These are phyloP conservation scores for Centaurea solstitialis DNA, from an alignment of 129 eudicot genomes.

Conservation along the genomic window DNA sequence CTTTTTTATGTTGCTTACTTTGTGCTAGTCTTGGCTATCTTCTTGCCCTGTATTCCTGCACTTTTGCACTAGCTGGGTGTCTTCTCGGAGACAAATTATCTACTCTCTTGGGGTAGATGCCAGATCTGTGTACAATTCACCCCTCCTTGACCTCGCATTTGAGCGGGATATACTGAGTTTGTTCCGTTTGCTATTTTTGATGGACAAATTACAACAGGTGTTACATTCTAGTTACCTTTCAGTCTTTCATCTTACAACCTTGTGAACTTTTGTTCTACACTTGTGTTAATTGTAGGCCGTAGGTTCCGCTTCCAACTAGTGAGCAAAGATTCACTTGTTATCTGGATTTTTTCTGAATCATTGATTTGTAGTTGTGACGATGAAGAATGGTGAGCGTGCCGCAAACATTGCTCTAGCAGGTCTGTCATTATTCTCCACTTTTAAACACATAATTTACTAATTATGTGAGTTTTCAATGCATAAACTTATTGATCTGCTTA, in stretches of 20 bases:
- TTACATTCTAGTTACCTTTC: conserved; percentile 5
- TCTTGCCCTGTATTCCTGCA: background rate
- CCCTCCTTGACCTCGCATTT: background rate
- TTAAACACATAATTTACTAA: background rate
- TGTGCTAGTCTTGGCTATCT: background rate
- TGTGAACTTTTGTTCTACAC: conserved; percentile 3
- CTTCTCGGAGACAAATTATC: background rate
- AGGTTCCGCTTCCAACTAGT: conserved; percentile 20
- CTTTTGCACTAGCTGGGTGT: background rate
- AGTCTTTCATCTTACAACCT: conserved; percentile 9
- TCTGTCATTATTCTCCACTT: conserved; percentile 9
- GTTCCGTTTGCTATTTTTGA: background rate
- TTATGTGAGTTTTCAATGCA: background rate
- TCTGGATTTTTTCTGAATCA: conserved; percentile 20
- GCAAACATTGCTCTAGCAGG: conserved; percentile 90
- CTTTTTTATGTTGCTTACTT: background rate
- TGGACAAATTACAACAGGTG: background rate
- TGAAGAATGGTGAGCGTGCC: conserved; percentile 81
- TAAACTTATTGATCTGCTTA: background rate
- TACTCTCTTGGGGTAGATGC: background rate
- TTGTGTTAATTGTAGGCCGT: conserved; percentile 10
- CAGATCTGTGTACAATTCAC: background rate
- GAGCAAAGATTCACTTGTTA: conserved; percentile 17
- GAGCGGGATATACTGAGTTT: background rate
- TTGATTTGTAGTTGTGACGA: conserved; percentile 27